Base-by-base conservation (phyloP, 441 rosid genomes). In the Oxalis stricta region DNA sequence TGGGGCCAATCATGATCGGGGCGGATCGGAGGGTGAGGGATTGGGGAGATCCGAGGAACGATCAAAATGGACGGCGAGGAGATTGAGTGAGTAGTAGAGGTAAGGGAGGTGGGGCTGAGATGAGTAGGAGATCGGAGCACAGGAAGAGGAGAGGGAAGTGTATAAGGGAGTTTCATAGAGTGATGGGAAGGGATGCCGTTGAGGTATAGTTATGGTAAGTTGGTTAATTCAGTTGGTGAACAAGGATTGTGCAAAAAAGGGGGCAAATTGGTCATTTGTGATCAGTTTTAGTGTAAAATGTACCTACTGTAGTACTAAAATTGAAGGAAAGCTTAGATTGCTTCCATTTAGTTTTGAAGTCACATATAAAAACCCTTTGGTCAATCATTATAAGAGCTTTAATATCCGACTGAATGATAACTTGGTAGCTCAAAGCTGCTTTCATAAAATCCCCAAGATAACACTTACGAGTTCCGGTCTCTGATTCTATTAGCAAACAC, bases 1-100 rank as follows among this genome's bases (percentile, higher is more conserved):
- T 60, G 7, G 97, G 94, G 23, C 94, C 95, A 0, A 14, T 77
- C 2, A 50, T 89, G 79, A 86, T 79, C 14, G 92, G 83, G 52
- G 92, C 92, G 0, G 65, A 69, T n/a, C n/a, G n/a, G 55, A 76
- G 69, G 55, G 73, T 65, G 13, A 65, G 95, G 56, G 97, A 89
- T 37, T 77, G 86, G 69, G 97, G 95, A 51, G 97, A 89, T 61
- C 67, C 94, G 0, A 72, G 95, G 36, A 84, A 89, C 1, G 80
- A 77, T 0, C 69, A 48, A 0, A 23, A 12, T 7, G 56, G 28
- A 19, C 32, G 35, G 41, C 7, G 10, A n/a, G n/a, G 37, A 41
- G 51, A 32, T 46, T 19, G 60, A 55, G 48, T 36, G 44, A 18
- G 51, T 51, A 52, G 57, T 28, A 59, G 65, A n/a, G 18, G 63